Base-by-base conservation (phyloP, 768 basidiomycete genomes). In the Grammothele lineata region DNA sequence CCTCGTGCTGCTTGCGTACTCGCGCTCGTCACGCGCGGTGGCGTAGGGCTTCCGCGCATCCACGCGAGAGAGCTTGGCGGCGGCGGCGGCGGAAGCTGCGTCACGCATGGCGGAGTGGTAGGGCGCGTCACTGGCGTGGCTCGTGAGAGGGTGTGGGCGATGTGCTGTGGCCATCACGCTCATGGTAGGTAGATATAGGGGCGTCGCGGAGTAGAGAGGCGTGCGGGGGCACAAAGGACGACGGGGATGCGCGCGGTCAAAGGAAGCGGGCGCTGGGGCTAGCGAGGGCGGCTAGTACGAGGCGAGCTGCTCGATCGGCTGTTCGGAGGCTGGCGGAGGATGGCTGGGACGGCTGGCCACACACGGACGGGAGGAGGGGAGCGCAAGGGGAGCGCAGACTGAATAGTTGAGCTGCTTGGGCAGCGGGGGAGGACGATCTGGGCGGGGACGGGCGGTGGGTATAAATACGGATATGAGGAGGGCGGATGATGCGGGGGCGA, bases 231-330 rank as follows among this genome's bases (percentile, higher is more conserved):
- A 51, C 45, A 51, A 51, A 51, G 50, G 27, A 47, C 17, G 14
- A 35, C n/a, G n/a, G n/a, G n/a, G n/a, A n/a, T 19, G 30, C 24
- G 36, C 24, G 18, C 17, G 36, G 40, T 47, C 50, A 51, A 51
- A 51, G 45, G 37, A 47, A 26, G 33, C 25, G 38, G 18, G 5
- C n/a, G 38, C 22, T 22, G 23, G 15, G 24, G 39, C 18, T 45
- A 32, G 40, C 36, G 19, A 5, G 43, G 25, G 18, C 10, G 40
- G 18, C 18, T 43, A 30, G 35, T 45, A 35, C 44, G 26, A 41
- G 35, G 41, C 18, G 26, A 36, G 45, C 37, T 44, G 50, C 41
- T 41, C 41, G 40, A 51, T 51, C 50, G 47, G 47, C 23, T 41
- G 46, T 17, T 24, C 21, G 40, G 37, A 46, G 34, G 46, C 41